Conservation (phyloP, 2,329 filamentous ascomycete species). For the Pseudogymnoascus sp. region DNA sequence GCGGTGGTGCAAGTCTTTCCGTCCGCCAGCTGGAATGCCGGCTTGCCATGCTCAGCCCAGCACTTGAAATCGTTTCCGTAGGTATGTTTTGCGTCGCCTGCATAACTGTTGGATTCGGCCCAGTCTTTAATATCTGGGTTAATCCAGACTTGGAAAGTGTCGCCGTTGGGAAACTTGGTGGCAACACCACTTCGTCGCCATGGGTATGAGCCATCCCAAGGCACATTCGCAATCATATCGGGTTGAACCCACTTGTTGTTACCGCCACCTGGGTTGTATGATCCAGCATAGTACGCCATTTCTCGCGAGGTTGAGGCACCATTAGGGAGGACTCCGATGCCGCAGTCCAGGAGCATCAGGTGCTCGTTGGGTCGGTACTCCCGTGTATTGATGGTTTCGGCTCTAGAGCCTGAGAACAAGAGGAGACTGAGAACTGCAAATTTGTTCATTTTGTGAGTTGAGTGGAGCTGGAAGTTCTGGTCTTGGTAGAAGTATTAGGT, state of each 20-base stretch:
- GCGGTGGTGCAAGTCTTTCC: background rate
- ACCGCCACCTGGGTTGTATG: background rate
- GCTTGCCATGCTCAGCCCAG: background rate
- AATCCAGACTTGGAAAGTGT: background rate
- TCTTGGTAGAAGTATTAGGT: background rate
- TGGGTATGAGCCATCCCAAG: background rate
- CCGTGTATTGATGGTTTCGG: background rate
- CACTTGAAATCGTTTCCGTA: background rate
- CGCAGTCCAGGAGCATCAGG: background rate
- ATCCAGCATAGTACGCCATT: background rate
- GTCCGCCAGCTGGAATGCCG: background rate
- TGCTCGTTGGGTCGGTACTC: background rate
- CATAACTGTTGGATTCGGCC: background rate
- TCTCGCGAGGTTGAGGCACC: background rate
- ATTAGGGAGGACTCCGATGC: background rate
- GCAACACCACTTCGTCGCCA: background rate
- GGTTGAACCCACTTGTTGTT: background rate
- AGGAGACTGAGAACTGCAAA: background rate
- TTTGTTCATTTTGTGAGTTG: background rate
- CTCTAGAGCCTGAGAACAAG: background rate
- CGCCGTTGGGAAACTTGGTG: background rate
- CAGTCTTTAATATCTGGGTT: background rate
- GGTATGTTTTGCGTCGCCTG: background rate
- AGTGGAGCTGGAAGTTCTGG: background rate
- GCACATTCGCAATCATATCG: background rate